Conservation (phyloP, 2,329 filamentous ascomycete species). For the Arthroderma uncinatum region DNA sequence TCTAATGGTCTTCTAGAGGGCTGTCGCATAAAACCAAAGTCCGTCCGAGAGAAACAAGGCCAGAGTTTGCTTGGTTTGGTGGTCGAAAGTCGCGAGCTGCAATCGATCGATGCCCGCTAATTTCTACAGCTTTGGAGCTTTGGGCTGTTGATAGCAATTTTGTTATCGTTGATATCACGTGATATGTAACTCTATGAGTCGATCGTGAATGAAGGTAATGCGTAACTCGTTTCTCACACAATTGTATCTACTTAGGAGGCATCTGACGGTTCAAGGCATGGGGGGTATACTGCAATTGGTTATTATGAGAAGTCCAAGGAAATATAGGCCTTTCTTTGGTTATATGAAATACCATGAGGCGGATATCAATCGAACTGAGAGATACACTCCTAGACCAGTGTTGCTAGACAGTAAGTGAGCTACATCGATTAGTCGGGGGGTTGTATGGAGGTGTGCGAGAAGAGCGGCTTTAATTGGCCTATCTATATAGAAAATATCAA, state of each 20-base stretch:
- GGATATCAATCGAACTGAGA: background rate
- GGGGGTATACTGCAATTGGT: background rate
- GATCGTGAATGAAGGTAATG: too few relatives aligned
- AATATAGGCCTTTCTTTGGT: too few relatives aligned
- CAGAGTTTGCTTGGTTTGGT: background rate
- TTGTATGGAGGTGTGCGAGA: background rate
- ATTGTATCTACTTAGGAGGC: too few relatives aligned
- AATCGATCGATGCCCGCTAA: background rate
- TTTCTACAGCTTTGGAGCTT: background rate
- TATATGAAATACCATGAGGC: too few relatives aligned
- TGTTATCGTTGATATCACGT: background rate
- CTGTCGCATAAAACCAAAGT: background rate
- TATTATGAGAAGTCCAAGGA: background rate
- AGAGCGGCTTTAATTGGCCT: background rate
- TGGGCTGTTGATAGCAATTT: background rate
- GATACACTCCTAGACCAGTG: too few relatives aligned
- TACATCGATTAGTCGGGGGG: background rate
- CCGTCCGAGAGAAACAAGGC: background rate
- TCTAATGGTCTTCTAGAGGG: background rate
- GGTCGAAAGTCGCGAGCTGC: background rate
- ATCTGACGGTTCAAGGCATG: background rate
- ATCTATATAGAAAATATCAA: conserved; percentile 2
- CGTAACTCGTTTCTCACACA: too few relatives aligned
- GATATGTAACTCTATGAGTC: background rate
- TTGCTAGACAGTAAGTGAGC: background rate